Evolutionary conservation across 75 land plant species (phyloP).

Genomic region (Azolla pinnata): DNA sequence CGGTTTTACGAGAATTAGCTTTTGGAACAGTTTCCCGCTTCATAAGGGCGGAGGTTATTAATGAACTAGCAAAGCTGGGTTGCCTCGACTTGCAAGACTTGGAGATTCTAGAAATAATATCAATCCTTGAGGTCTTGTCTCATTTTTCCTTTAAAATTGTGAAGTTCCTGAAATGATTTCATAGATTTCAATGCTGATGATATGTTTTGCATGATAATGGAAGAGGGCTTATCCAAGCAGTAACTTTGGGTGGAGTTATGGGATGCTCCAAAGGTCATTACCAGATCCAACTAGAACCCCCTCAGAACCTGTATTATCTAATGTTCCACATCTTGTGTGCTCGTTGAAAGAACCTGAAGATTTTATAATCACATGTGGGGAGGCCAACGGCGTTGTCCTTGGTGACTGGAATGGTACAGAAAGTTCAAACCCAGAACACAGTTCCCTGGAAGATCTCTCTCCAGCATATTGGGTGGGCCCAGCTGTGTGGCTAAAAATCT

Average conservation of each 20-base stretch:
- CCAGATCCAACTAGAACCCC: slow-evolving; percentile 13
- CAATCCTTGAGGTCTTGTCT: slow-evolving; percentile 64
- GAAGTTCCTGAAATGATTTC: background rate
- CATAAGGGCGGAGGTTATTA: slow-evolving; percentile 46
- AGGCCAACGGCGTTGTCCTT: slow-evolving; percentile 83
- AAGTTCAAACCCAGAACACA: slow-evolving; percentile 12
- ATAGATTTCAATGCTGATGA: background rate
- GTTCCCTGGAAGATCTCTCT: slow-evolving; percentile 21
- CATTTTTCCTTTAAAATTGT: background rate
- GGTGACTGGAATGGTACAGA: slow-evolving; percentile 59
- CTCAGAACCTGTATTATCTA: slow-evolving; percentile 7
- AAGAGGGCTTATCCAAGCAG: slow-evolving; percentile 84
- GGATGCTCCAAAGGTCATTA: slow-evolving; percentile 17
- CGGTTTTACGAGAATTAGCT: slow-evolving; percentile 53
- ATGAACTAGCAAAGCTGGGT: slow-evolving; percentile 51
- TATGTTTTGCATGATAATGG: slow-evolving; percentile 9
- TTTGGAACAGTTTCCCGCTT: slow-evolving; percentile 77
- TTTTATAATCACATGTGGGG: slow-evolving; percentile 56
- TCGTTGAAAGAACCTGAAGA: slow-evolving; percentile 15
- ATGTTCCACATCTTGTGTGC: slow-evolving; percentile 18
- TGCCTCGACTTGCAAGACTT: slow-evolving; percentile 46
- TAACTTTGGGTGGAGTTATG: slow-evolving; percentile 70
- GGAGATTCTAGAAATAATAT: slow-evolving; percentile 54
- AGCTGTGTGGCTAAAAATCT: slow-evolving; percentile 71
- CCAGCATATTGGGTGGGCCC: slow-evolving; percentile 83